phyloP scores from a whole-genome alignment of 139 green algal genomes.

The Ulvella scutata region DNA sequence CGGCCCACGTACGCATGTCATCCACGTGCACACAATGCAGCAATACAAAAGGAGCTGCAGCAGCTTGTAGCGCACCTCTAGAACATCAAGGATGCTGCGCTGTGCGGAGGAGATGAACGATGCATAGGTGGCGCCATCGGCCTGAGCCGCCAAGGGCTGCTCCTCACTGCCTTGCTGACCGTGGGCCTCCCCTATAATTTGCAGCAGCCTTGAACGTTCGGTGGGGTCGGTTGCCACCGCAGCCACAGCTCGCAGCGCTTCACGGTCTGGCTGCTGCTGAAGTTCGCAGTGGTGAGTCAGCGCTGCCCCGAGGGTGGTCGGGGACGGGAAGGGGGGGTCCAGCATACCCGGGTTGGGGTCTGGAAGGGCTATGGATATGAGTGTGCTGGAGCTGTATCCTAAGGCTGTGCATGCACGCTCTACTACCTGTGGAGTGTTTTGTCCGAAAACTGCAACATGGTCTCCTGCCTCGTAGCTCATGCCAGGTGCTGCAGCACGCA shows the following conservation, averaged over 20 bases:
- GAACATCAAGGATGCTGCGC: slow-evolving; percentile 10
- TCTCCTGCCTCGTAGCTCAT: slow-evolving; percentile 58
- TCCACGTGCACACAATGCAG: no score
- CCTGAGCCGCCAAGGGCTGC: slow-evolving; percentile 23
- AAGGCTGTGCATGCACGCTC: slow-evolving; percentile 39
- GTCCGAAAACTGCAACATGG: slow-evolving; percentile 73
- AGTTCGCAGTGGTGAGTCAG: slow-evolving; percentile 71
- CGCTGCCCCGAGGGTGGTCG: slow-evolving; percentile 41
- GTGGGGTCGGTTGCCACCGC: slow-evolving; percentile 33
- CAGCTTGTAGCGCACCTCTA: no score
- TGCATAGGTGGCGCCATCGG: slow-evolving; percentile 53
- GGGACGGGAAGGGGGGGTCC: slow-evolving; percentile 34
- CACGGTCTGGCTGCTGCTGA: slow-evolving; percentile 47
- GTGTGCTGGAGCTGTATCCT: slow-evolving; percentile 27
- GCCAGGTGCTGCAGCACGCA: neutral
- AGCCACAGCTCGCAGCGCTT: slow-evolving; percentile 55
- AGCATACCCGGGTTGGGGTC: slow-evolving; percentile 17
- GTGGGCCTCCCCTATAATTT: no score
- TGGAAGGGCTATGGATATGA: slow-evolving; percentile 31
- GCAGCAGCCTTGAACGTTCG: neutral
- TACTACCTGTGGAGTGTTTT: slow-evolving; percentile 60
- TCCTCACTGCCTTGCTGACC: no score
- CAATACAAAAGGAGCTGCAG: no score
- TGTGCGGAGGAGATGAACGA: slow-evolving; percentile 27
- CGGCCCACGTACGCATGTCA: no score